phyloP scores from a whole-genome alignment of 2,329 filamentous ascomycete genomes.

The Diaporthe sp. region DNA sequence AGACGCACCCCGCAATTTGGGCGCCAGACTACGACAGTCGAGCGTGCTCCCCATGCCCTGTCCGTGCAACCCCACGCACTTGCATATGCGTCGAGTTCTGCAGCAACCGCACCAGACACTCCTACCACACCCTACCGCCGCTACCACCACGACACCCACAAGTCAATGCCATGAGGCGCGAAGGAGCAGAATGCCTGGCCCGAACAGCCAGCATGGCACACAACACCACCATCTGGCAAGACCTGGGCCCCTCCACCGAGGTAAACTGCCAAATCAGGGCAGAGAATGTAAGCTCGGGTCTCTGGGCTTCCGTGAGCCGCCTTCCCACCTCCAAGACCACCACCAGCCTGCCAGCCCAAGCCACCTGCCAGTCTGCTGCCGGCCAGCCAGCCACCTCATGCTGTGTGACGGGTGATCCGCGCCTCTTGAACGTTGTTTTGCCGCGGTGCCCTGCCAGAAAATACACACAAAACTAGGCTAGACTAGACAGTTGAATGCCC shows the following conservation, averaged over 20 bases:
- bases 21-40: not conserved
- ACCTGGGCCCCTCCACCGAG: not conserved
- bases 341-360: not conserved
- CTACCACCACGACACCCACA: not conserved
- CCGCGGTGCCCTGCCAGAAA: not conserved
- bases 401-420: slow-evolving; percentile 27
- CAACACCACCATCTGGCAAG: not conserved
- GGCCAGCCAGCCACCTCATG: slow-evolving; percentile 17
- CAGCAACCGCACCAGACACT: slow-evolving; percentile 4
- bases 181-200: not conserved
- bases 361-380: slow-evolving; percentile 6
- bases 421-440: not conserved
- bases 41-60: not conserved
- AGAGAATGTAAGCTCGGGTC: not conserved
- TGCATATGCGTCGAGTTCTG: not conserved
- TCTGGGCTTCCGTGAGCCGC: not conserved
- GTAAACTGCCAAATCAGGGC: slow-evolving; percentile 13
- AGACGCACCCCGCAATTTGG: slow-evolving; percentile 33
- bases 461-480: not conserved
- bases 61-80: slow-evolving; percentile 10
- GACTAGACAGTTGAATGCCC: not conserved
- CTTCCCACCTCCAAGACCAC: not conserved
- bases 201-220: not conserved
- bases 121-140: not conserved
- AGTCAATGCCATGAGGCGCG: not conserved